Base-by-base conservation (phyloP, 495 filamentous ascomycete genomes). In the Hypoxylon intermedium region DNA sequence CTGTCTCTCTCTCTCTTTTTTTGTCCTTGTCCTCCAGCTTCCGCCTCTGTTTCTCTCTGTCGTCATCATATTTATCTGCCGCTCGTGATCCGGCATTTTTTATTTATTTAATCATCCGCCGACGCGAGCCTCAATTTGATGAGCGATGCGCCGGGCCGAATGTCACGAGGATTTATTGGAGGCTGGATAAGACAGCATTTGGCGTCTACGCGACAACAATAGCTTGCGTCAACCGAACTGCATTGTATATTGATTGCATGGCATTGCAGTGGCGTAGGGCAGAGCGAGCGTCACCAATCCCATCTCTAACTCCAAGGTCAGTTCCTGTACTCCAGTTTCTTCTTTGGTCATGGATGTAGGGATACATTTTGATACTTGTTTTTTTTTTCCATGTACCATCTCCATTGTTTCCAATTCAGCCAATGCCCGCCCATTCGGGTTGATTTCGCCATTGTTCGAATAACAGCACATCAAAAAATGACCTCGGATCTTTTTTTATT, bases 91-190 rank as follows among this genome's bases (percentile, higher is more conserved):
- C 6, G 21, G 53, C 54, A 23, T 47, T 21, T 7, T 19, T 47
- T 18, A 9, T 21, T 11, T 28, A 34, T 31, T 12, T 56, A 41
- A 28, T 51, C 56, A 54, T 65, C 57, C 62, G 55, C 55, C 62
- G 55, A 65, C 62, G 62, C 62, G 62, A 65, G 51, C 62, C 52
- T 64, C 59, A 64, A 59, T 69, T 67, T 56, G 66, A 69, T 66
- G 62, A 67, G 68, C 67, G 61, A 71, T 71, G 68, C 68, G 68
- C 65, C 62, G 59, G 61, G 66, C 54, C 66, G 59, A 68, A 67
- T 68, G 68, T 56, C 57, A 61, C 66, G 53, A 65, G 58, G 68
- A 65, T 62, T 60, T 64, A 65, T 58, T 67, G 62, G 66, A 67
- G 68, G 68, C 68, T 69, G 68, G 68, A 69, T 71, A 71, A 69